Evolutionary conservation across 2,329 filamentous ascomycete genomes (phyloP).

Genomic region (Didymella sp.): DNA sequence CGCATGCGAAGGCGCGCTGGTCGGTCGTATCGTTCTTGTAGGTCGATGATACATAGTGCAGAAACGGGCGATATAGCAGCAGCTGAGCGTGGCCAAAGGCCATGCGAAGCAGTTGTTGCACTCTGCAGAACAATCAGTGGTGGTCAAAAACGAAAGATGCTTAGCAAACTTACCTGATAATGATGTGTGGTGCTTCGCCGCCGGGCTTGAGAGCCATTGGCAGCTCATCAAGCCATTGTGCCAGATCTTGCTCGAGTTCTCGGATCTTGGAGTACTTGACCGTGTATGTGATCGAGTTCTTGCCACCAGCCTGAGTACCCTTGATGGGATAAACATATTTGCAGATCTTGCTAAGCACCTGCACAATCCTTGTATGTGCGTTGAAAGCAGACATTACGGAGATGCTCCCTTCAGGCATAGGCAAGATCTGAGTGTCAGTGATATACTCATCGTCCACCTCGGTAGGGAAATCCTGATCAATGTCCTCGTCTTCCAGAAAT

Average conservation of each 20-base stretch:
- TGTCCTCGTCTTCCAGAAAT: slow-evolving; percentile 58
- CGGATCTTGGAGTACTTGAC: slow-evolving; percentile 70
- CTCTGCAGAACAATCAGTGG: slow-evolving; percentile 46
- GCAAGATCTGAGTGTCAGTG: slow-evolving; percentile 56
- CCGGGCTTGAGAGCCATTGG: slow-evolving; percentile 81
- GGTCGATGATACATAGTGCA: slow-evolving; percentile 78
- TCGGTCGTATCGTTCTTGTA: slow-evolving; percentile 64
- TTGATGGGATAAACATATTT: slow-evolving; percentile 70
- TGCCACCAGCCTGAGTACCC: slow-evolving; percentile 48
- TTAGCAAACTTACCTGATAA: slow-evolving; percentile 70
- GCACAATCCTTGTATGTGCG: slow-evolving; percentile 64
- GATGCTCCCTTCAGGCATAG: slow-evolving; percentile 62
- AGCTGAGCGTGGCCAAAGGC: slow-evolving; percentile 85
- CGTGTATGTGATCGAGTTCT: slow-evolving; percentile 61
- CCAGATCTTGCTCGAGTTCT: slow-evolving; percentile 69
- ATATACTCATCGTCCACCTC: slow-evolving; percentile 61
- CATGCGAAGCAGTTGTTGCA: slow-evolving; percentile 78
- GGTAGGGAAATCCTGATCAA: slow-evolving; percentile 56
- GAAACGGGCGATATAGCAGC: slow-evolving; percentile 80
- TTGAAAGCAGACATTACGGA: slow-evolving; percentile 67
- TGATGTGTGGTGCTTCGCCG: slow-evolving; percentile 74
- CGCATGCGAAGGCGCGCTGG: slow-evolving; percentile 78
- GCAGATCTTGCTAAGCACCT: slow-evolving; percentile 67
- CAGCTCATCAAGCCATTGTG: slow-evolving; percentile 69
- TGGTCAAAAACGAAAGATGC: background rate